These are phyloP conservation scores for Oryza rufipogon DNA, from an alignment of 176 grass and related monocot species.

Conservation along the genomic window DNA sequence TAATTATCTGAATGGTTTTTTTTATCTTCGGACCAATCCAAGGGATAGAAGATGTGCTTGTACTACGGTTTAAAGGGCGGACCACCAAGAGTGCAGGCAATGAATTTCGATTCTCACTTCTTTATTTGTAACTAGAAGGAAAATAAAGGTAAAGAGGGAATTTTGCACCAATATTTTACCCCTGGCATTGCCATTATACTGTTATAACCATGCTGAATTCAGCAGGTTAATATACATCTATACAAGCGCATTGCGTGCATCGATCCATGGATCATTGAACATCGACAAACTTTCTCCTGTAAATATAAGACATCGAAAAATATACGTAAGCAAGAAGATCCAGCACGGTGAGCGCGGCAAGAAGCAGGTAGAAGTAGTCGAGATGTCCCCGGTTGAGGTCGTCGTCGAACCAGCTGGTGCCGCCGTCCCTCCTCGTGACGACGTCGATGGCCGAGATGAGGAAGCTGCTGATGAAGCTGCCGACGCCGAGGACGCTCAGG, in stretches of 20 bases:
- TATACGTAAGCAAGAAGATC: constrained; percentile 46
- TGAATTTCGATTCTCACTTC: too few relatives aligned
- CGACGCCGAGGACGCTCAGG: constrained; percentile 60
- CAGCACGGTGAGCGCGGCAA: constrained; percentile 44
- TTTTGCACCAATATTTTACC: background rate
- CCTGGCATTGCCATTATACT: background rate
- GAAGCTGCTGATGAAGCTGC: constrained; percentile 62
- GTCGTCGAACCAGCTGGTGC: constrained; percentile 60
- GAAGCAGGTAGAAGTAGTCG: constrained; percentile 68
- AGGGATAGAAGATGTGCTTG: background rate
- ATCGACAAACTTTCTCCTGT: constrained; percentile 36
- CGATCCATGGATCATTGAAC: background rate
- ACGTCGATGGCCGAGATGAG: constrained; percentile 48
- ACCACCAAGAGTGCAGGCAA: too few relatives aligned
- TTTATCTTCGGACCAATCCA: too few relatives aligned
- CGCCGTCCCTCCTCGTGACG: constrained; percentile 30
- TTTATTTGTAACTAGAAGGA: too few relatives aligned
- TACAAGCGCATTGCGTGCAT: background rate
- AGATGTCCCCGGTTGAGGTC: constrained; percentile 59
- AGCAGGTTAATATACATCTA: background rate
- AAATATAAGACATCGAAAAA: constrained; percentile 43
- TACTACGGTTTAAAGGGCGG: too few relatives aligned
- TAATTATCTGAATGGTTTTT: background rate
- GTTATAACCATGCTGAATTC: background rate
- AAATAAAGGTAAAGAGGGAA: too few relatives aligned